phyloP scores from a whole-genome alignment of 2,329 filamentous ascomycete genomes.

The Aspergillus bombycis region DNA sequence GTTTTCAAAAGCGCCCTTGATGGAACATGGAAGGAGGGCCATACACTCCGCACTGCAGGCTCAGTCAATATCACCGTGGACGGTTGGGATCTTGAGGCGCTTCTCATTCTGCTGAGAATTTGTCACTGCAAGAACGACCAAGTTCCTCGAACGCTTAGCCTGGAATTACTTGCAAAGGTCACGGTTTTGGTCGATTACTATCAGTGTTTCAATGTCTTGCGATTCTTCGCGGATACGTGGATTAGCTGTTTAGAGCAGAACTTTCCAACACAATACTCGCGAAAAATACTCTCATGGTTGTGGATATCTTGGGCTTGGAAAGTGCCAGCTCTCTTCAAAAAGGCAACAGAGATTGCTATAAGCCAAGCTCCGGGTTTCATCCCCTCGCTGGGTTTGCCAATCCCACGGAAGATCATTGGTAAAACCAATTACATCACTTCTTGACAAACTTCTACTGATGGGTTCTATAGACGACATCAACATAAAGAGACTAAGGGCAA shows the following conservation, averaged over 20 bases:
- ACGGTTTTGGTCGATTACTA: not conserved
- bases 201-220: not conserved
- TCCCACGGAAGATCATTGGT: not conserved
- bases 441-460: not conserved
- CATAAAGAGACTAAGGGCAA: not conserved
- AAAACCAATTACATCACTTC: not conserved
- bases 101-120: no score
- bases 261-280: not conserved
- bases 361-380: not conserved
- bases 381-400: not conserved
- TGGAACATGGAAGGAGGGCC: no score
- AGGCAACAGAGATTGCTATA: not conserved
- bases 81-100: no score
- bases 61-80: no score
- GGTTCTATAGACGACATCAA: not conserved
- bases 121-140: no score
- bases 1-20: no score
- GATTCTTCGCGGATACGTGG: not conserved
- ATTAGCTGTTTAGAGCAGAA: not conserved
- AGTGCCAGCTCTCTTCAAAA: not conserved
- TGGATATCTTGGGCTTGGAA: not conserved
- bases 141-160: not conserved
- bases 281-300: not conserved
- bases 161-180: not conserved
- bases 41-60: no score